A percentile compares a stretch with the other conserved stretches of the same genome.
phyloP scores from a whole-genome alignment of 768 basidiomycete species.

The Bullera alba region DNA sequence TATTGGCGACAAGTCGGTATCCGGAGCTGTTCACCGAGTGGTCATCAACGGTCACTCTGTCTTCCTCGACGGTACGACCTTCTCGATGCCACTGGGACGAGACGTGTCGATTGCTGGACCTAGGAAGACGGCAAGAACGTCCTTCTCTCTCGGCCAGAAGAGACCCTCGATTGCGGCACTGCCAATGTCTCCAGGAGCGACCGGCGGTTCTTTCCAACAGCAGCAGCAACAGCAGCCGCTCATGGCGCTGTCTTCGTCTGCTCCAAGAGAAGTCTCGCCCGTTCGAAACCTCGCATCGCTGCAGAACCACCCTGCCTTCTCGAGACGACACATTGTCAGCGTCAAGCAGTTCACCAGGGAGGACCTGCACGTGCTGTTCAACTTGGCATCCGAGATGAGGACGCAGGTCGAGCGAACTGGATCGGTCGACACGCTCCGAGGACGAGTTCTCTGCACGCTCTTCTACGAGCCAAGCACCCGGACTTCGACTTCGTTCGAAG shows the following conservation, averaged over 20 bases:
- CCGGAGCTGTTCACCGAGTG: slow-evolving; percentile 81
- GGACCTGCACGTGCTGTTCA: slow-evolving; percentile 88
- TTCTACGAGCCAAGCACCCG: slow-evolving; percentile 98
- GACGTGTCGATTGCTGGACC: slow-evolving; percentile 43
- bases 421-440: slow-evolving; percentile 77
- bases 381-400: slow-evolving; percentile 92
- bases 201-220: slow-evolving; percentile 1
- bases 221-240: slow-evolving; percentile 19
- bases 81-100: slow-evolving; percentile 52
- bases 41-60: slow-evolving; percentile 81
- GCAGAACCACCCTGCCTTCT: slow-evolving; percentile 75
- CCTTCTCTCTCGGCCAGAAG: slow-evolving; percentile 33
- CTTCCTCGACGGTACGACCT: slow-evolving; percentile 69
- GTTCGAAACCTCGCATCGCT: slow-evolving; percentile 49
- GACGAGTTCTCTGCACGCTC: slow-evolving; percentile 79
- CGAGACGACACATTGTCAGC: slow-evolving; percentile 83
- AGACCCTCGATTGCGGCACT: slow-evolving; percentile 30
- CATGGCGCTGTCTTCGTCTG: slow-evolving; percentile 35
- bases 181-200: slow-evolving; percentile 14
- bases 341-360: slow-evolving; percentile 87
- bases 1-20: slow-evolving; percentile 56
- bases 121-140: slow-evolving; percentile 43
- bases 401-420: slow-evolving; percentile 89
- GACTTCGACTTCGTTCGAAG: slow-evolving; percentile 91
- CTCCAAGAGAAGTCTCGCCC: slow-evolving; percentile 44